phyloP scores from a whole-genome alignment of 305 asterid genomes.

The Solanum aculeatissimum region DNA sequence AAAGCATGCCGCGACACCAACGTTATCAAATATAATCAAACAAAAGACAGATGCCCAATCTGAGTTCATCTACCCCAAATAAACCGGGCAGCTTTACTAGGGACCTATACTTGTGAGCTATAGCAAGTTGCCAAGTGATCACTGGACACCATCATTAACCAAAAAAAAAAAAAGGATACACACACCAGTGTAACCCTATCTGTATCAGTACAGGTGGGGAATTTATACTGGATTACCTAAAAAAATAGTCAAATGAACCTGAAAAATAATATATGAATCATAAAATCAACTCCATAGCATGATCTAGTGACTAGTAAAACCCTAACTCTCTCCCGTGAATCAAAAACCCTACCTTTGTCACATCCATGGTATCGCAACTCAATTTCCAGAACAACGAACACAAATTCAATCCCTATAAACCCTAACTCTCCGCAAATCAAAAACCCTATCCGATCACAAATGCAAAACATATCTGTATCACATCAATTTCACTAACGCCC shows the following conservation, averaged over 20 bases:
- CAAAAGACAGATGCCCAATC: not conserved
- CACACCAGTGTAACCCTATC: not conserved
- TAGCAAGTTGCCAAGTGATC: not conserved
- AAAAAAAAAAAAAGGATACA: not conserved
- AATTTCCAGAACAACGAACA: not conserved
- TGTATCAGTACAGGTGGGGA: not conserved
- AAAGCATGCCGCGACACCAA: not conserved
- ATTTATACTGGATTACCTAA: not conserved
- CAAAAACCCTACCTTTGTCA: not conserved
- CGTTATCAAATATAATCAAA: not conserved
- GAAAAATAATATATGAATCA: not conserved
- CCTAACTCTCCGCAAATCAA: constrained; percentile 25
- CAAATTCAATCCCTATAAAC: constrained; percentile 16
- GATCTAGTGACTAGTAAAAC: constrained; percentile 31
- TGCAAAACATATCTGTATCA: not conserved
- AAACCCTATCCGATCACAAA: constrained; percentile 65
- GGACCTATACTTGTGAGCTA: not conserved
- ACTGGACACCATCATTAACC: not conserved
- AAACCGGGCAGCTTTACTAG: not conserved
- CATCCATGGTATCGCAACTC: not conserved
- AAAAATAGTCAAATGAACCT: not conserved
- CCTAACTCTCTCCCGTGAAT: constrained; percentile 10
- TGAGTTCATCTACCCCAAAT: not conserved
- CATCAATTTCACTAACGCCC: not conserved
- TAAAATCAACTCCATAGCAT: constrained; percentile 6